Base-by-base conservation (phyloP, 805 yeast genomes). In the Suhomyces vadensis region DNA sequence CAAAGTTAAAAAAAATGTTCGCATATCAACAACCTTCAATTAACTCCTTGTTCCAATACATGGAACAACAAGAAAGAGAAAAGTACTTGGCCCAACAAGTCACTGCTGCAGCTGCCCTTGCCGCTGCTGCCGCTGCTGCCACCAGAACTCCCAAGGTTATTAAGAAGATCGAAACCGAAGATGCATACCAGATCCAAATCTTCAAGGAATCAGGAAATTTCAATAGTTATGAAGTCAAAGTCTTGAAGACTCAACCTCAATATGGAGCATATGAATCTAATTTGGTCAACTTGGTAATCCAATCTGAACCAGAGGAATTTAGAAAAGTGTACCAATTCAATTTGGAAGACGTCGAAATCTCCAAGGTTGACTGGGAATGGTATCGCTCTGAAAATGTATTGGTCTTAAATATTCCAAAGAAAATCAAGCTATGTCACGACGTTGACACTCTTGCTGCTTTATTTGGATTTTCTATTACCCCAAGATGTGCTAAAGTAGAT, bases 371-470 rank as follows among this genome's bases (percentile, higher is more conserved):
- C 48, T 68, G 71, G 65, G 64, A 67, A 44, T 60, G 63, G 54
- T 60, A 50, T 44, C 48, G 50, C 36, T 41, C 53, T 17, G 61
- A 61, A 25, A 65, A 64, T 38, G 60, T 64, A 10, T 63, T 69
- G 51, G 65, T 64, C 7, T 61, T 69, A 49, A 67, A 57, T 37
- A 60, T 69, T 23, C 73, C 73, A 8, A 69, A 69, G 56, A 57
- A 51, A 41, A 42, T 44, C 24, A 44, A 47, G 22, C 24, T 19
- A 11, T 46, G 53, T 25, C 51, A 57, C 22, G 55, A 49, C 37
- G 47, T 47, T n/a, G 50, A 50, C 13, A 43, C 51, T 40, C 36
- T 41, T 11, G 43, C 48, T 6, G 42, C 49, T 11, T 38, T 43
- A 20, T 42, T 42, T 24, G 41, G 46, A 21, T 24, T 37, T 23